These are phyloP conservation scores for Chaetomiaceae sp. DNA, from an alignment of 2,329 filamentous ascomycete species.

Conservation along the genomic window DNA sequence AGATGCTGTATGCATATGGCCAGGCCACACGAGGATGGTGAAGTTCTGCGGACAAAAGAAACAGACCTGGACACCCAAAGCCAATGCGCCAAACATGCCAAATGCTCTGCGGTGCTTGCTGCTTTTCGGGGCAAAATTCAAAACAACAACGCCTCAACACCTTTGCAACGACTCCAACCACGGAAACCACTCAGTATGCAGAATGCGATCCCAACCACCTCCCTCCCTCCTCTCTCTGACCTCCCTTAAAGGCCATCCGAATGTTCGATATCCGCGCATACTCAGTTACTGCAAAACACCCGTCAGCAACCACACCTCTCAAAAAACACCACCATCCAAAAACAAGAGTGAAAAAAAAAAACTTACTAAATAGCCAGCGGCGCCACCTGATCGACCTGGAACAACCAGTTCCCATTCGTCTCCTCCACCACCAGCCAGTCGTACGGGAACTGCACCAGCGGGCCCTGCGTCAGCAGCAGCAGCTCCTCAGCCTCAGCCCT, in stretches of 20 bases:
- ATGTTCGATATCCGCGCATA: no score
- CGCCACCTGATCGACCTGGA: slow-evolving; percentile 92
- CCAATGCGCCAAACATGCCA: background rate
- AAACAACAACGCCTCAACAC: no score
- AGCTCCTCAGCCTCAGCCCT: slow-evolving; percentile 76
- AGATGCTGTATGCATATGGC: background rate
- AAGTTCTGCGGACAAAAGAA: background rate
- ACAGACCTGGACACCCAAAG: background rate
- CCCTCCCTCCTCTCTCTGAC: no score
- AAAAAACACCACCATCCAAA: background rate
- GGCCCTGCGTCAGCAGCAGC: slow-evolving; percentile 76
- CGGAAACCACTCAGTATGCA: no score
- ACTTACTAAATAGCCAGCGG: slow-evolving; percentile 95
- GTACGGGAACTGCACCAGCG: slow-evolving; percentile 88
- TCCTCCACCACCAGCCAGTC: slow-evolving; percentile 94
- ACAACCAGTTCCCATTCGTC: slow-evolving; percentile 91
- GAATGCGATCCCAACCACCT: no score
- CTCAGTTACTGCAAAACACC: slow-evolving; percentile 14
- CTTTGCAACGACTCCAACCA: no score
- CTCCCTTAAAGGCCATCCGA: no score
- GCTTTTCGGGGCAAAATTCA: no score
- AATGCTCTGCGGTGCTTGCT: no score
- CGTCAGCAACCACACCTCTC: background rate
- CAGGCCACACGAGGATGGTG: background rate
- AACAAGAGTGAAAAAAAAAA: background rate